A percentile compares a stretch with the other conserved stretches of the same genome.
These are phyloP conservation scores for Phaffia rhodozyma DNA, from an alignment of 1,284 basidiomycete species.

Conservation along the genomic window DNA sequence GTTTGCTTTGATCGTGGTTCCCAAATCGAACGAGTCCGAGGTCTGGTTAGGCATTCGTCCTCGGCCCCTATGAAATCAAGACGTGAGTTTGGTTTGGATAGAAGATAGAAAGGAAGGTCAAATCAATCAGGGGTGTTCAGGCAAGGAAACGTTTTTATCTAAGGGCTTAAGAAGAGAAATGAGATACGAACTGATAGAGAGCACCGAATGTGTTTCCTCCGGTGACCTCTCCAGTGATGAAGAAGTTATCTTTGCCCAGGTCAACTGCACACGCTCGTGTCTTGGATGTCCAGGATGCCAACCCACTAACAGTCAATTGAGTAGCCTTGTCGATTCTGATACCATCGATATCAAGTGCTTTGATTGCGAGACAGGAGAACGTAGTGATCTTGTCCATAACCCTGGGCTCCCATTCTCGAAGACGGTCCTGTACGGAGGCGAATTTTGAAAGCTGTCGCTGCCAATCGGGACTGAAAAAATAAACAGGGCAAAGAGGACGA, in stretches of 20 bases:
- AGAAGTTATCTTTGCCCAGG: conserved; percentile 71
- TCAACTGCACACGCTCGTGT: conserved; percentile 59
- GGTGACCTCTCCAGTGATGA: conserved; percentile 83
- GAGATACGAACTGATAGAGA: conserved; percentile 55
- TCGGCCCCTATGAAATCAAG: conserved; percentile 48
- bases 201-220: conserved; percentile 81
- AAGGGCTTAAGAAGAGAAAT: background rate
- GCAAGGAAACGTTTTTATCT: background rate
- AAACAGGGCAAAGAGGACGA: background rate
- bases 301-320: conserved; percentile 69
- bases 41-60: conserved; percentile 61
- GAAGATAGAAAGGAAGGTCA: background rate
- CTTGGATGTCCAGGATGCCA: conserved; percentile 58
- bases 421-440: conserved; percentile 84
- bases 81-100: conserved; percentile 8
- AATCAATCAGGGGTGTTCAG: conserved; percentile 6
- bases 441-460: conserved; percentile 86
- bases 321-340: conserved; percentile 91
- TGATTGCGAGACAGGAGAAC: conserved; percentile 72
- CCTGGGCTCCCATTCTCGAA: conserved; percentile 69
- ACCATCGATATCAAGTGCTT: conserved; percentile 74
- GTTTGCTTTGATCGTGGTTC: conserved; percentile 49
- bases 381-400: conserved; percentile 62
- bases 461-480: conserved; percentile 38
- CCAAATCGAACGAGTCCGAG: conserved; percentile 50